phyloP scores from a whole-genome alignment of 2,329 filamentous ascomycete species.

The Botryosphaeria dothidea region DNA sequence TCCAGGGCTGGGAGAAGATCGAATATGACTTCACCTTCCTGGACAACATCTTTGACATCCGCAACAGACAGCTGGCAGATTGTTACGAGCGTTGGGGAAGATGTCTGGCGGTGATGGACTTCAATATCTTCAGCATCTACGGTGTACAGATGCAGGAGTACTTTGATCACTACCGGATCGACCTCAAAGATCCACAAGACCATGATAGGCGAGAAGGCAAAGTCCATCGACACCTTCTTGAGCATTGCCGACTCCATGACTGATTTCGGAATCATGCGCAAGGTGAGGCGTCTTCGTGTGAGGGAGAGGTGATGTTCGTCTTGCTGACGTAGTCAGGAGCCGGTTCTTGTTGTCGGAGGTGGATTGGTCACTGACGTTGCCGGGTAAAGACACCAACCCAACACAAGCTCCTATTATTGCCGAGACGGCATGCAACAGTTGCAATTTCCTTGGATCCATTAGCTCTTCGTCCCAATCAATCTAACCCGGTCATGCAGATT shows the following conservation, averaged over 20 bases:
- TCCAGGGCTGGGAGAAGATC: conserved; percentile 74
- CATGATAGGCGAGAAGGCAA: conserved; percentile 74
- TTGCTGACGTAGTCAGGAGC: conserved; percentile 51
- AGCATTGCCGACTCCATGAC: conserved; percentile 74
- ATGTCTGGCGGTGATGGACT: conserved; percentile 68
- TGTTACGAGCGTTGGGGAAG: conserved; percentile 67
- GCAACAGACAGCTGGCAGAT: conserved; percentile 62
- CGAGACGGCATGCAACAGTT: conserved; percentile 46
- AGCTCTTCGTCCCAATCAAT: neutral
- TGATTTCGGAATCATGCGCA: conserved; percentile 69
- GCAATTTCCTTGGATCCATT: conserved; percentile 21
- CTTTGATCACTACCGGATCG: conserved; percentile 64
- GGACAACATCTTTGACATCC: conserved; percentile 64
- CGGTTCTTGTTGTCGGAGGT: conserved; percentile 66
- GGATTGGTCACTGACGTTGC: conserved; percentile 73
- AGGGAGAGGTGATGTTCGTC: conserved; percentile 20
- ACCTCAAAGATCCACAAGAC: conserved; percentile 69
- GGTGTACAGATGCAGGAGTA: conserved; percentile 66
- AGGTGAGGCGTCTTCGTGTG: conserved; percentile 41
- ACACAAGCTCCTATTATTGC: conserved; percentile 37
- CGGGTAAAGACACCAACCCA: conserved; percentile 54
- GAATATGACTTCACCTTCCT: conserved; percentile 75
- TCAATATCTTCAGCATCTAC: conserved; percentile 70
- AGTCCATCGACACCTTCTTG: conserved; percentile 69
- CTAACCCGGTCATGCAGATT: conserved; percentile 50